Evolutionary conservation across 768 basidiomycete genomes (phyloP).

Genomic region (Podaxis carcinomalis): DNA sequence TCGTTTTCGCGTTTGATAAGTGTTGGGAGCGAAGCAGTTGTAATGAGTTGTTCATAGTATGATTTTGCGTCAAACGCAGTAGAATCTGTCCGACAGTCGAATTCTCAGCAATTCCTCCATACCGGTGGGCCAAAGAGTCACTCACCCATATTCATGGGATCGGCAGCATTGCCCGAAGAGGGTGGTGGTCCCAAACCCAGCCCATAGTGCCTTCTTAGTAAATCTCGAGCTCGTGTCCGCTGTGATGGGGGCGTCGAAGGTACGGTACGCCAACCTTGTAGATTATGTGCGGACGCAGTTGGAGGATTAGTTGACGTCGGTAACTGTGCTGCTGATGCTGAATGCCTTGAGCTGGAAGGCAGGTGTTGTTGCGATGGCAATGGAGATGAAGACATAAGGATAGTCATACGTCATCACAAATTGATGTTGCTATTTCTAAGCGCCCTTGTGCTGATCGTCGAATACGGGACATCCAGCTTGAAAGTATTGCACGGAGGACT

Average conservation of each 20-base stretch:
- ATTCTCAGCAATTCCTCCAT: not conserved
- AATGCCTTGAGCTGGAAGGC: not conserved
- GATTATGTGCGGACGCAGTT: not conserved
- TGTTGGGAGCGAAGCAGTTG: slow-evolving; percentile 67
- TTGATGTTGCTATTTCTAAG: not conserved
- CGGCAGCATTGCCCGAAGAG: slow-evolving; percentile 45
- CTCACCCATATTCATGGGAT: slow-evolving; percentile 81
- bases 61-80: slow-evolving; percentile 76
- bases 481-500: not conserved
- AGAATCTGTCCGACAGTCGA: slow-evolving; percentile 50
- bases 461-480: not conserved
- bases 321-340: slow-evolving; percentile 11
- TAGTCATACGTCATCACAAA: not conserved
- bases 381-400: slow-evolving; percentile 1
- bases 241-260: slow-evolving; percentile 6
- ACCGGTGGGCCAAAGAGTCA: not conserved
- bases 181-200: slow-evolving; percentile 71
- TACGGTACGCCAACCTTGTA: not conserved
- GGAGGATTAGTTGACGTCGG: slow-evolving; percentile 6
- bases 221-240: slow-evolving; percentile 59
- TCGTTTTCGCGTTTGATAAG: slow-evolving; percentile 83
- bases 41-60: slow-evolving; percentile 85
- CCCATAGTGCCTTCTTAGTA: slow-evolving; percentile 85
- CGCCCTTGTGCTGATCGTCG: not conserved
- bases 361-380: not conserved